phyloP scores from a whole-genome alignment of 2,329 filamentous ascomycete genomes.

The Penicillium sp. region DNA sequence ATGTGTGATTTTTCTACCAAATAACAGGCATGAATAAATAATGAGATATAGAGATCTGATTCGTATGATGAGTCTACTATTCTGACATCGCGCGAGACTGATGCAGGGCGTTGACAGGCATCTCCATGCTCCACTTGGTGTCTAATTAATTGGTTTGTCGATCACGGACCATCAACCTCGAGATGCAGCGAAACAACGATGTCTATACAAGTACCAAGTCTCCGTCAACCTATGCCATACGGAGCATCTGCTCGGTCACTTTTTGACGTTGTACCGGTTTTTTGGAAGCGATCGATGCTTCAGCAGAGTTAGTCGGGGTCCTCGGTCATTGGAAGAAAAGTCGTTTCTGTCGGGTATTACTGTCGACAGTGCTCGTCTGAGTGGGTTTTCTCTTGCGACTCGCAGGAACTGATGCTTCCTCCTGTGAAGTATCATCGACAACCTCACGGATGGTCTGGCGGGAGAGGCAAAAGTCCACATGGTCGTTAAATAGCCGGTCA shows the following conservation, averaged over 20 bases:
- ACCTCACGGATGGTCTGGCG: conserved; percentile 80
- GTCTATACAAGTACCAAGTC: not conserved
- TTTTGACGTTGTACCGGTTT: not conserved
- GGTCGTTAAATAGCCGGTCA: conserved; percentile 78
- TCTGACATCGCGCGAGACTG: not conserved
- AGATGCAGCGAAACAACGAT: not conserved
- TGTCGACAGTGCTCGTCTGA: conserved; percentile 8
- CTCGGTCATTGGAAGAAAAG: conserved; percentile 33
- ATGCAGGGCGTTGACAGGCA: conserved; percentile 6
- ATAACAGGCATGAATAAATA: not conserved
- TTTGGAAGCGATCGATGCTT: not conserved
- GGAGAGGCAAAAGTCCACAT: conserved; percentile 90
- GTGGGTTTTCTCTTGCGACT: conserved; percentile 36
- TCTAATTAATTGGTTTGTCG: conserved; percentile 12
- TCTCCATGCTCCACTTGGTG: conserved; percentile 23
- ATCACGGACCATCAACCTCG: not conserved
- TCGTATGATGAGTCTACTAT: not conserved
- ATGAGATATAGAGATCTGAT: not conserved
- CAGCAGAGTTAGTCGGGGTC: not conserved
- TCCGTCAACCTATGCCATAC: not conserved
- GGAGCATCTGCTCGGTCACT: not conserved
- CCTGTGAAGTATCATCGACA: conserved; percentile 55
- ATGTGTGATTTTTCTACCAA: not conserved
- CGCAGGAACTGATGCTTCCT: conserved; percentile 6
- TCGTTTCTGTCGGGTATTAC: conserved; percentile 34